Evolutionary conservation across 352 stramenopile genomes (phyloP), one percentile per base, ranked within the genome.

Genomic region (Elongisporangium undulatum): DNA sequence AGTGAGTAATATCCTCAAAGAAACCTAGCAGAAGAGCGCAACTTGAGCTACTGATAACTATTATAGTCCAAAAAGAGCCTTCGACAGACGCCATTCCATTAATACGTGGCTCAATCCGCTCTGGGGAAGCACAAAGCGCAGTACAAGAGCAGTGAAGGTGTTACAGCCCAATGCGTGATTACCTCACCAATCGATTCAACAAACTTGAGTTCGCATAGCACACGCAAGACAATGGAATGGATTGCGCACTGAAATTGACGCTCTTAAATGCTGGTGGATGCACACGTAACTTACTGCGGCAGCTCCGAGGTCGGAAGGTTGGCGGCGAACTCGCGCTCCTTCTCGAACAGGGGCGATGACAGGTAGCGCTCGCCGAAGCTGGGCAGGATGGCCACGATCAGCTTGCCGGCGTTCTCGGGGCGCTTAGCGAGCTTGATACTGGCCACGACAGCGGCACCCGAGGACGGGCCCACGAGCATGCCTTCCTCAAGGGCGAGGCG

Each of bases 321-420:
- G 19, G 76, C 76, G 34, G 85, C 83, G 62, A 72, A 87, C 64
- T 92, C 81, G 45, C 85, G 83, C 66, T 94, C 85, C 55, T 76
- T 69, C 49, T 93, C 85, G 57, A 94, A 94, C 19, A 94, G 70
- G 22, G 79, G 67, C 48, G 85, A 91, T 50, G 81, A 92, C 66
- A 95, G 61, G 67, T 93, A 95, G 23, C 86, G 82, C 71, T 97
- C 92, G 53, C 92, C 91, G 68, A 96, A 97, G 59, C 81, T 95
- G 23, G 91, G 91, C 59, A 97, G 75, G 60, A 97, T 94, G 49
- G 83, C 85, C 17, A 97, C 90, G 55, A 94, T 96, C 24, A 94
- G 72, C 77, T 97, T 97, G 26, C 82, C 82, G 15, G 68, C 72
- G 59, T 87, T 93, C 77, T 97, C 87, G 6, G 83, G 85, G 29